Evolutionary conservation across 306 rosid genomes (phyloP), one percentile per base, ranked within the genome.

Genomic region (Sophora flavescens): DNA sequence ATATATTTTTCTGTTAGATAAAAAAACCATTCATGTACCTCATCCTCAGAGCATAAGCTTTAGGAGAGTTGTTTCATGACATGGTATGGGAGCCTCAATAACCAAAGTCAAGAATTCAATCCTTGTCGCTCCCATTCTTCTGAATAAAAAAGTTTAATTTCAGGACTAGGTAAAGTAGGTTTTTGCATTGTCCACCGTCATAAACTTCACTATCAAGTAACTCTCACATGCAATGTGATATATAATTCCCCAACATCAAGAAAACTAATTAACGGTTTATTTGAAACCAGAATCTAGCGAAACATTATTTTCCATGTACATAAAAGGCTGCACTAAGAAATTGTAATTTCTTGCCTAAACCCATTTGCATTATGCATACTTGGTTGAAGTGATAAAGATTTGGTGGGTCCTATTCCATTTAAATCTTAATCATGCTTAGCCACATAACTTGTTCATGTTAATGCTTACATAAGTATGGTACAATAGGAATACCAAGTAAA

Each of bases 141-240:
- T 42, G 0, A 42, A 42, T 45, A 11, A 45, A 45, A 45, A 45
- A 3, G 0, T 2, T 11, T 3, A 45, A 45, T 45, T 45, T 45
- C 14, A 45, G 52, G 15, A 45, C 52, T 12, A 45, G 52, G 5
- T 12, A 13, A 45, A 5, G 52, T 45, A 13, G 0, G 50, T 0
- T 3, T 1, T 4, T 47, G 52, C 50, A 44, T 44, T 47, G 16
- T 12, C 52, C 52, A 47, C 16, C 33, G 16, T 10, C 38, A 53
- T 60, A 66, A 18, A 47, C 51, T 63, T 65, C 47, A 65, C 45
- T 53, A 36, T 8, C 68, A 54, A 33, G 26, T 44, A 78, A 78
- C 26, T 61, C 38, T n/a, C 14, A 64, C 42, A 58, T 13, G 44
- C 16, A 56, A 58, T 68, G 65, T 47, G 36, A 51, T 39, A 52